A percentile compares a stretch with the other conserved stretches of the same genome.
These are phyloP conservation scores for Saksenaea vasiformis DNA, from an alignment of 371 early-diverging fungal genomes.

Conservation along the genomic window DNA sequence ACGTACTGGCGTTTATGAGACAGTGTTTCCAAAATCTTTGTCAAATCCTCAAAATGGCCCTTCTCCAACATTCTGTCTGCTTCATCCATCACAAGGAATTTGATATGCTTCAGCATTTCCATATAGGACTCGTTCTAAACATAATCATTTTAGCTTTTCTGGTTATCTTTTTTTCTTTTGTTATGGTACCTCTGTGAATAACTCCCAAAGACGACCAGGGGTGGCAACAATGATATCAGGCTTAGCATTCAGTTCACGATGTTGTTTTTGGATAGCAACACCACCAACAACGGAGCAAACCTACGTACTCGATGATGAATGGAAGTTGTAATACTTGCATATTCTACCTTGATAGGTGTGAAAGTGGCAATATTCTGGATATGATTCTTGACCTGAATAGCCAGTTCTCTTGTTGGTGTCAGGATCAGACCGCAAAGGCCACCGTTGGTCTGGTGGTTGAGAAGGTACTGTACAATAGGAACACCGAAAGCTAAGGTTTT, in stretches of 20 bases:
- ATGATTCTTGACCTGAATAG: slow-evolving; percentile 86
- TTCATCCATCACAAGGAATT: slow-evolving; percentile 93
- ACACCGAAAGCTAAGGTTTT: slow-evolving; percentile 94
- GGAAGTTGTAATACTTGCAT: neutral
- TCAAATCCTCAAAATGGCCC: slow-evolving; percentile 87
- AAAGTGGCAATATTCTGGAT: slow-evolving; percentile 65
- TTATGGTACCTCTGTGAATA: slow-evolving; percentile 69
- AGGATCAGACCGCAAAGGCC: slow-evolving; percentile 63
- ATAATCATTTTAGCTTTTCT: neutral
- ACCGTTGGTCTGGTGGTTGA: slow-evolving; percentile 40
- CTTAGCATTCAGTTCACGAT: slow-evolving; percentile 64
- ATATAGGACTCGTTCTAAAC: slow-evolving; percentile 54
- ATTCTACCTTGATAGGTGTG: slow-evolving; percentile 47
- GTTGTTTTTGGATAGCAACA: slow-evolving; percentile 91
- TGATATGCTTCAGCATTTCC: slow-evolving; percentile 53
- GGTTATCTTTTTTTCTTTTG: neutral
- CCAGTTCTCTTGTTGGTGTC: slow-evolving; percentile 93
- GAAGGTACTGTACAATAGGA: slow-evolving; percentile 75
- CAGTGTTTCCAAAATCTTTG: slow-evolving; percentile 61
- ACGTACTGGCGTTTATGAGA: slow-evolving; percentile 52
- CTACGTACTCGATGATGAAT: slow-evolving; percentile 16
- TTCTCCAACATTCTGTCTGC: slow-evolving; percentile 97
- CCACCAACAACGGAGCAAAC: slow-evolving; percentile 88
- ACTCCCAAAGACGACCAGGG: slow-evolving; percentile 96
- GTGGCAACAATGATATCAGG: slow-evolving; percentile 96